Percentiles rank a stretch among this genome's conserved stretches.
Evolutionary conservation across 305 asterid species (phyloP).

Genomic region (Fraxinus latifolia): DNA sequence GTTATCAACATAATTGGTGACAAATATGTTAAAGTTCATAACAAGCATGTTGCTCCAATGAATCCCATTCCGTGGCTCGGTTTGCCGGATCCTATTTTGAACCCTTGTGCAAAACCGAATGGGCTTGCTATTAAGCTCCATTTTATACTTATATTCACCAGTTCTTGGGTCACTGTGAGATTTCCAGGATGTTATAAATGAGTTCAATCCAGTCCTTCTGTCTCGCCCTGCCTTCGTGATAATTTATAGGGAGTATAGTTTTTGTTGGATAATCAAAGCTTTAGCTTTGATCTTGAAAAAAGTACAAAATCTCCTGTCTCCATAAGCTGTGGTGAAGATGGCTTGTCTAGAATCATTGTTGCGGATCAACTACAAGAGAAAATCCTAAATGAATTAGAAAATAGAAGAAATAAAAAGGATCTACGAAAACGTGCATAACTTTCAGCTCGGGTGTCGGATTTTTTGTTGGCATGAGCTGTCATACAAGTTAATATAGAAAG

Average conservation of each 20-base stretch:
- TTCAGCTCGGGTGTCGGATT: too few relatives aligned
- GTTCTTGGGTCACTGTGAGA: neutral
- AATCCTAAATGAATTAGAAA: too few relatives aligned
- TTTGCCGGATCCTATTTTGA: slow-evolving; percentile 24
- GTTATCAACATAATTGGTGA: neutral
- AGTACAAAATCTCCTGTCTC: neutral
- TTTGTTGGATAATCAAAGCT: neutral
- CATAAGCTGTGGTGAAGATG: neutral
- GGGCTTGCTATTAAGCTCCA: neutral
- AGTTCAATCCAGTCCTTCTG: neutral
- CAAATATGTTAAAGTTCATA: neutral
- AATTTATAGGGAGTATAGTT: neutral
- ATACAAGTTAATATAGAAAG: too few relatives aligned
- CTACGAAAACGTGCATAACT: too few relatives aligned
- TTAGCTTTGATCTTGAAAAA: neutral
- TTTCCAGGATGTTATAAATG: neutral
- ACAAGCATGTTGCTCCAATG: slow-evolving; percentile 24
- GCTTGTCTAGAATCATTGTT: neutral
- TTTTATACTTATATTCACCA: neutral
- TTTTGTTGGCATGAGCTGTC: too few relatives aligned
- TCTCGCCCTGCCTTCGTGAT: neutral
- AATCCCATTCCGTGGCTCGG: slow-evolving; percentile 42
- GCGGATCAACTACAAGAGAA: too few relatives aligned
- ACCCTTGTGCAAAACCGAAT: neutral
- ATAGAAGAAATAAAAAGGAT: too few relatives aligned